Evolutionary conservation across 768 basidiomycete species (phyloP), one percentile per base, ranked within the genome.

Genomic region (Leccinum subtestaceum): DNA sequence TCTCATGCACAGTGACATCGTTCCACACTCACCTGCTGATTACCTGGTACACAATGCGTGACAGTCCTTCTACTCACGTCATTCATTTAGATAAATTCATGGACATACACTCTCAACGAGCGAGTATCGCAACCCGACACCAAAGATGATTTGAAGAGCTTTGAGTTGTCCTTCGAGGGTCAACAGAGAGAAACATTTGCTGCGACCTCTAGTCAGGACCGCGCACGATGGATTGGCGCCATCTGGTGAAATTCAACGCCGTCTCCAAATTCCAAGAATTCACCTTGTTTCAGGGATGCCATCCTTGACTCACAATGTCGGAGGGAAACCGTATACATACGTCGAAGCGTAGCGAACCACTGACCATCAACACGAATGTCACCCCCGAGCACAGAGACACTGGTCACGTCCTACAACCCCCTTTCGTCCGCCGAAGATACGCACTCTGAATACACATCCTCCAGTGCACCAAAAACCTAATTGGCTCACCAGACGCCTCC

Each of bases 221-320:
- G 89, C 53, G 88, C 87, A 4, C 80, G 79, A 9, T 91, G 89
- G 89, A 80, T 91, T 52, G 87, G 85, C 64, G 81, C 85, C 3
- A 83, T 91, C 50, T 91, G 89, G 89, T 89, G 69, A 66, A 78
- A 34, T 51, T 21, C 56, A 54, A 55, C 10, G 10, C 8, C 21
- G 38, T 32, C 49, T 12, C 2, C 52, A 7, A 34, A 27, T 23
- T 38, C 23, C 4, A 1, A 15, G 48, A 54, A 40, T 48, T 57
- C 27, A 63, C 59, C 40, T 57, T 13, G 43, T 19, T 40, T 5
- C 63, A 88, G 88, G 88, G 86, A 89, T 67, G 75, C 77, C 5
- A 75, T 88, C 25, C 73, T 89, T 32, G 74, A 77, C 6, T 70
- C 72, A 5, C 74, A 71, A 47, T 71, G 70, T n/a, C 64, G 63